Base-by-base conservation (phyloP, 257 asterid genomes). In the Gentiana macrophylla region DNA sequence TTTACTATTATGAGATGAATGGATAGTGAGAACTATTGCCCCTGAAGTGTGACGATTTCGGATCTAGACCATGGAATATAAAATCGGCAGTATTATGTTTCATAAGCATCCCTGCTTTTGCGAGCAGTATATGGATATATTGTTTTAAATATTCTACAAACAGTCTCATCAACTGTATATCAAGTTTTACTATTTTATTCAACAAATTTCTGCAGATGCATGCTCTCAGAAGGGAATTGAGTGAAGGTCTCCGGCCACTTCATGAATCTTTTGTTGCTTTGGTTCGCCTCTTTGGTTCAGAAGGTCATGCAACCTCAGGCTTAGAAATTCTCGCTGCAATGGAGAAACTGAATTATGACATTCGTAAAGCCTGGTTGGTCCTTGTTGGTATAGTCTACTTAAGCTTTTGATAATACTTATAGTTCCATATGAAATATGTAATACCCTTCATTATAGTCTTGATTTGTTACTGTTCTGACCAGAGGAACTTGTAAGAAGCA, bases 191-290 rank as follows among this genome's bases (percentile, higher is more conserved):
- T 41, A 41, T 5, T 24, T 41, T 41, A 41, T 41, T 10, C 9
- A 10, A 10, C 46, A 62, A 58, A 69, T 63, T 76, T 37, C 66
- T 73, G 53, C 89, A 91, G 98, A 91, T 91, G 98, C 96, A 91
- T 57, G 94, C 98, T 62, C 93, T 91, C 59, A 84, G 87, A 72
- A 83, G 98, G 75, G 86, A 91, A 66, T 75, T 91, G 74, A 76
- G 95, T 66, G 98, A 91, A 76, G 98, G 98, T 63, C 80, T 91
- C 68, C 80, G 92, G 63, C 98, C 98, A 11, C 87, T 91, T 58
- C 98, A 87, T 35, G 98, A 91, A 69, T 87, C 98, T 33, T 91
- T 91, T 74, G 46, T 91, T 70, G 88, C 98, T 33, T 79, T 91
- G 77, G 71, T 84, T 66, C 95, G 98, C 52, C 72, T 91, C 59